Evolutionary conservation across 225 moss, liverwort and hornwort species (phyloP).

Genomic region (Polytrichum formosum): DNA sequence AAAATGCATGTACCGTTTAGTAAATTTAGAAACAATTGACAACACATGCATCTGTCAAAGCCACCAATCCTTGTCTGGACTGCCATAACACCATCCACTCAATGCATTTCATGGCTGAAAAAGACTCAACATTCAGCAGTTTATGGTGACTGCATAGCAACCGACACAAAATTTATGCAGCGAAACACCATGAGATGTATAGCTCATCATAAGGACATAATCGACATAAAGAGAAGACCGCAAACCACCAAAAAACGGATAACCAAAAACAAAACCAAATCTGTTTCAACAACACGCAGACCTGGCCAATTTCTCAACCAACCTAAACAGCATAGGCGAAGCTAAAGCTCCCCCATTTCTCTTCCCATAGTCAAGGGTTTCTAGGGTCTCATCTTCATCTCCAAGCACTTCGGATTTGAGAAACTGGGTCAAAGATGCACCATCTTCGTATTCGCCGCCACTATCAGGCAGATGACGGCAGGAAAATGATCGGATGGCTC

Average conservation of each 20-base stretch:
- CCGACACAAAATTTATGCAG: no score
- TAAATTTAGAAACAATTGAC: no score
- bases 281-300: not conserved
- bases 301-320: not conserved
- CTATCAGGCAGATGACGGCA: slow-evolving; percentile 14
- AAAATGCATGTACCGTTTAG: no score
- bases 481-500: no score
- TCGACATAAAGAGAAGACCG: not conserved
- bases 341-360: not conserved
- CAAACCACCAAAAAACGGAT: not conserved
- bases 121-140: no score
- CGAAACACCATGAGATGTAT: not conserved
- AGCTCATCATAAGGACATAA: not conserved
- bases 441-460: slow-evolving; percentile 55
- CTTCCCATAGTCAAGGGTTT: slow-evolving; percentile 16
- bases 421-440: slow-evolving; percentile 64
- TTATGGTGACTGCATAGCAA: no score
- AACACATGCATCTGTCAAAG: no score
- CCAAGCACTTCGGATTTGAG: slow-evolving; percentile 76
- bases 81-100: no score
- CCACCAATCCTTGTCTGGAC: no score
- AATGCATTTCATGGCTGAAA: no score
- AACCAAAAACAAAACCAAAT: not conserved
- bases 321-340: not conserved
- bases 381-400: slow-evolving; percentile 23